Base-by-base conservation (phyloP, 2,329 filamentous ascomycete genomes). In the Boeremia exigua region DNA sequence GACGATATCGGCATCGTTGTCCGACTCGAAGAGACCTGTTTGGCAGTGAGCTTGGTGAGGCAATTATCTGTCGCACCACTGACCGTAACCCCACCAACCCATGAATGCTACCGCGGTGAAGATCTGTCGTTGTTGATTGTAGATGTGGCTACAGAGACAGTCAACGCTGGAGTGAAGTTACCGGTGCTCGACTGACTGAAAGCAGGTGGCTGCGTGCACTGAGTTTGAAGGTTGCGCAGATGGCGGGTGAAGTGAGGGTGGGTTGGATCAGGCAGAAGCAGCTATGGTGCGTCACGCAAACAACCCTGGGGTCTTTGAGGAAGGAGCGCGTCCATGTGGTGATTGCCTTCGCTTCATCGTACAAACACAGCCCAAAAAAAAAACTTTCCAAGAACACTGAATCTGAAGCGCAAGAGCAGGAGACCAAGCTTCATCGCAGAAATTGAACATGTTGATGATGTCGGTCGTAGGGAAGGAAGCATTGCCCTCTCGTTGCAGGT, bases 1-100 rank as follows among this genome's bases (percentile, higher is more conserved):
- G 29, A 63, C 6, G 12, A 58, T 60, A 25, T 66, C 63, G 10
- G 63, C 54, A 43, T 68, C 62, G 14, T 67, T 54, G 39, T 67
- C 63, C 1, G 59, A 63, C 33, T 67, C 56, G 48, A 66, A 68
- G 32, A 68, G 65, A 43, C 54, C 62, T 67, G 29, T 5, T 4
- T 34, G 6, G 12, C 12, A 19, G 27, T 57, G 2, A 54, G 38
- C 4, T n/a, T 17, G 1, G 23, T 9, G 4, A 6, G 10, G 2
- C 33, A 7, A 1, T 3, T 23, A 8, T 4, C 3, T 7, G 29
- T 23, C 9, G 19, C 11, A 11, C 6, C 11, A 44, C 54, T 60
- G 17, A 61, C 56, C 36, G 36, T 59, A 51, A 30, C 60, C 63
- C 56, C 63, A 66, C 10, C 50, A 53, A 58, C 58, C 63, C 61